A percentile compares a stretch with the other conserved stretches of the same genome.
phyloP scores from a whole-genome alignment of 1,284 basidiomycete genomes.

The Vanrija humicola region DNA sequence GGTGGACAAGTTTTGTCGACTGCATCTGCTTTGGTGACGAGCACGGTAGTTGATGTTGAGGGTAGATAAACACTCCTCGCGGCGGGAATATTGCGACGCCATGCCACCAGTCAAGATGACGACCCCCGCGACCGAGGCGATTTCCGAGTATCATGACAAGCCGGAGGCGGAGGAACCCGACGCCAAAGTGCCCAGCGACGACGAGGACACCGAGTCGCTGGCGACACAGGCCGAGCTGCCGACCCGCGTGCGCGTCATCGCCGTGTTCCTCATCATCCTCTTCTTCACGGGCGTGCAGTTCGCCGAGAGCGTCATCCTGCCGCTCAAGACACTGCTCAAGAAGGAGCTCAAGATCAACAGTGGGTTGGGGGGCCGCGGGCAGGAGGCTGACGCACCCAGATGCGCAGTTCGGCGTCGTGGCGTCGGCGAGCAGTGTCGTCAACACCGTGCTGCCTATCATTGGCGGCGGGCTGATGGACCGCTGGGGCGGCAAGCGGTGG shows the following conservation, averaged over 20 bases:
- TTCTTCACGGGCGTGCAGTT: conserved; percentile 33
- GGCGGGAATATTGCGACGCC: too few species aligned
- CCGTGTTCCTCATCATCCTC: conserved; percentile 34
- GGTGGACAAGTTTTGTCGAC: too few species aligned
- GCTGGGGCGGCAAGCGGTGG: conserved; percentile 40
- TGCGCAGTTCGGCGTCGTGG: conserved; percentile 47
- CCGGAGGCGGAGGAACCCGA: too few species aligned
- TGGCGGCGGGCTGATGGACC: conserved; percentile 49
- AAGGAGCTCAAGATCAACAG: conserved; percentile 41
- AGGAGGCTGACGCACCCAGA: conserved; percentile 18
- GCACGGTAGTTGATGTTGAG: too few species aligned
- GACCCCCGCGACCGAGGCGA: too few species aligned
- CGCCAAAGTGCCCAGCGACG: too few species aligned
- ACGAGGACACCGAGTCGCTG: too few species aligned
- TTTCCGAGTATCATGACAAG: too few species aligned
- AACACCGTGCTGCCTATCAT: conserved; percentile 50
- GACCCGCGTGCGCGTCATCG: conserved; percentile 7
- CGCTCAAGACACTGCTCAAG: conserved; percentile 44
- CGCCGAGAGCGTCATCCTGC: conserved; percentile 28
- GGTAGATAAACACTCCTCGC: too few species aligned
- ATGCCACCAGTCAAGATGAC: too few species aligned
- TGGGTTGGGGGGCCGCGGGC: conserved; percentile 5
- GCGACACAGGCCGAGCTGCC: too few species aligned
- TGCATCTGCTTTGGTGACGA: too few species aligned
- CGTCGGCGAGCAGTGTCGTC: conserved; percentile 42